phyloP scores from a whole-genome alignment of 306 rosid species.

The Trifolium subterraneum region DNA sequence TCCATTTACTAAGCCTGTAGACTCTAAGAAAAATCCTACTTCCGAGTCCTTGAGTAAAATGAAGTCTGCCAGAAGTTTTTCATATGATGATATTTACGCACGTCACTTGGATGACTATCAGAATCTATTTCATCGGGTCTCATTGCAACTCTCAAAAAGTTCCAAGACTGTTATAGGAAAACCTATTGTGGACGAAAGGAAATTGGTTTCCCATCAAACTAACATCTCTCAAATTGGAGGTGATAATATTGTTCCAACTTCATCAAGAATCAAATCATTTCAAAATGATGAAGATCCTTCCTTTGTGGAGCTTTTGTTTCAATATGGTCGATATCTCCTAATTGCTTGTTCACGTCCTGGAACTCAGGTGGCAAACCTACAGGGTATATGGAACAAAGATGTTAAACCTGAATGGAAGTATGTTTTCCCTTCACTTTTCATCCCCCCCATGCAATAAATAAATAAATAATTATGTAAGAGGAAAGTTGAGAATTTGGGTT shows the following conservation, averaged over 20 bases:
- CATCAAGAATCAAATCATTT: slow-evolving; percentile 82
- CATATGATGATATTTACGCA: slow-evolving; percentile 69
- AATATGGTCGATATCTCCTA: slow-evolving; percentile 88
- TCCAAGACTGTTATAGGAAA: slow-evolving; percentile 45
- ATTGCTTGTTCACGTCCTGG: slow-evolving; percentile 88
- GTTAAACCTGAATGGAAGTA: slow-evolving; percentile 91
- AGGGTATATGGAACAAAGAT: slow-evolving; percentile 92
- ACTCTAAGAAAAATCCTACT: slow-evolving; percentile 80
- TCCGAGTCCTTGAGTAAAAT: slow-evolving; percentile 59
- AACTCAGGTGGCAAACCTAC: slow-evolving; percentile 86
- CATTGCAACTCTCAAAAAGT: slow-evolving; percentile 77
- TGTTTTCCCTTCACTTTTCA: slow-evolving; percentile 38
- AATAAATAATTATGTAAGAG: not conserved
- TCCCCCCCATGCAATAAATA: slow-evolving; percentile 3
- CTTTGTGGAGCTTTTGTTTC: slow-evolving; percentile 84
- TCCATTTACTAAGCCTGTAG: slow-evolving; percentile 74
- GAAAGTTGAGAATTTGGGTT: not conserved
- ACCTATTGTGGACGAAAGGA: not conserved
- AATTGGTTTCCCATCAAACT: not conserved
- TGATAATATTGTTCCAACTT: slow-evolving; percentile 62
- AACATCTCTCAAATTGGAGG: slow-evolving; percentile 46
- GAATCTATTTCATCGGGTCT: slow-evolving; percentile 80
- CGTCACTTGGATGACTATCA: slow-evolving; percentile 82
- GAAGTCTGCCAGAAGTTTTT: slow-evolving; percentile 49
- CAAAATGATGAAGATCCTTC: slow-evolving; percentile 89